Conservation (phyloP, 2,329 filamentous ascomycete species). For the Nakataea oryzae region DNA sequence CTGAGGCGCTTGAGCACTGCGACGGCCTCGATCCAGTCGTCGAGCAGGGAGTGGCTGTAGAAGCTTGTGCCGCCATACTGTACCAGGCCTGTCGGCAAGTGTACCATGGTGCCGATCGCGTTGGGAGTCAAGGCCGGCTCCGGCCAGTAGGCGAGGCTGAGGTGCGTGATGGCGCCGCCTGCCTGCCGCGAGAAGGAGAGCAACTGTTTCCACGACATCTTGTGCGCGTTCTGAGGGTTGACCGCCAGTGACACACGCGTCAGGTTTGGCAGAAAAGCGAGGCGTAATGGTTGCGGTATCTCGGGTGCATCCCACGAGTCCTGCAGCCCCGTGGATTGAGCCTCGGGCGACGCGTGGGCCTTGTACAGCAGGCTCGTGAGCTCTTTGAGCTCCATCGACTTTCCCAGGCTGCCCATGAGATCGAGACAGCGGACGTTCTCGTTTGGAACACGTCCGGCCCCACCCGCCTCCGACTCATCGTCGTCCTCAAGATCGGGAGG, state of each 20-base stretch:
- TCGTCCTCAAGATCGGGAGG: conserved; percentile 18
- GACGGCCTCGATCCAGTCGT: conserved; percentile 50
- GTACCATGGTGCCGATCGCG: conserved; percentile 35
- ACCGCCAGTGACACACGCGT: conserved; percentile 51
- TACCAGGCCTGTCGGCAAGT: conserved; percentile 27
- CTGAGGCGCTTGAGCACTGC: conserved; percentile 44
- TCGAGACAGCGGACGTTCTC: conserved; percentile 41
- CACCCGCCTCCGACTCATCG: conserved; percentile 9
- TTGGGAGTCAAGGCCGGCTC: conserved; percentile 47
- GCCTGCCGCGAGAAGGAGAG: conserved; percentile 41
- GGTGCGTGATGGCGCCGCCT: conserved; percentile 41
- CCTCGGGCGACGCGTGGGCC: conserved; percentile 13
- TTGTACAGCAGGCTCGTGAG: conserved; percentile 37
- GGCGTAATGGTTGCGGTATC: conserved; percentile 17
- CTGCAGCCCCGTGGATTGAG: conserved; percentile 17
- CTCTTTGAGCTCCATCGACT: conserved; percentile 39
- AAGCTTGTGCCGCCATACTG: conserved; percentile 42
- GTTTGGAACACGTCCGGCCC: conserved; percentile 23
- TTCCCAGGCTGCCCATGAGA: conserved; percentile 39
- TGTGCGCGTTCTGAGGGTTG: conserved; percentile 20
- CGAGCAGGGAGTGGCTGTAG: conserved; percentile 47
- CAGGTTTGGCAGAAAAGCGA: conserved; percentile 40
- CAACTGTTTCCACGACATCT: conserved; percentile 48
- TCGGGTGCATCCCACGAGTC: conserved; percentile 44
- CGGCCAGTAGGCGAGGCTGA: conserved; percentile 54